Evolutionary conservation across 192 early-diverging fungal species (phyloP), one percentile per base, ranked within the genome.

Genomic region (Backusella morwellensis): DNA sequence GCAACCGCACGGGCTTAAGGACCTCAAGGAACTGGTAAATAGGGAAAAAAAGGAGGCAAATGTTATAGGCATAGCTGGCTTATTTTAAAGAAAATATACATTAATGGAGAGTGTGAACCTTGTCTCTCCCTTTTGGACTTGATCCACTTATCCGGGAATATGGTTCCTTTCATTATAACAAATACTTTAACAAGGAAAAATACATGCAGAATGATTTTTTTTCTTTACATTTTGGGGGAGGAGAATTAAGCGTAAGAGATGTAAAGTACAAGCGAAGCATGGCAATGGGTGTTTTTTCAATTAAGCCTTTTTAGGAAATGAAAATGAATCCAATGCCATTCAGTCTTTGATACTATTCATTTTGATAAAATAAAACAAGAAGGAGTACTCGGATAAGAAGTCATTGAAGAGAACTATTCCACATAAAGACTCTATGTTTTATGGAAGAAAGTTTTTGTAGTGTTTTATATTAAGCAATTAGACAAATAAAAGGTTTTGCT

Each of bases 291-390:
- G 35, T 17, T 71, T 44, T 71, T 71, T 71, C 26, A 71, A 71
- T 71, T 71, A 71, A 47, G 15, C 70, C 69, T 40, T 70, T 47
- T 71, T 71, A 44, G 36, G 70, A 71, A 38, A 71, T 68, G 32
- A 17, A 42, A 47, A 71, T 71, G 70, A 21, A 44, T 44, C 1
- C 19, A 71, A 7, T 69, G 17, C n/a, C 19, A 69, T 38, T 9
- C 14, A 69, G 36, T 38, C 26, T 67, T 69, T 59, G 54, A 12
- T 59, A 26, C 9, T 11, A 59, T 26, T 59, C 23, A 59, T 59
- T 23, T 59, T 26, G 2, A 21, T 59, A 59, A 59, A 23, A 59
- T 26, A 21, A 9, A 59, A 59, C 26, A 23, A 3, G 2, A 59
- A 26, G 9, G 6, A 17, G 1, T 4, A 7, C 15, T 50, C 4